phyloP scores from a whole-genome alignment of 805 yeast species.

The Nakazawaea laoshanensis region DNA sequence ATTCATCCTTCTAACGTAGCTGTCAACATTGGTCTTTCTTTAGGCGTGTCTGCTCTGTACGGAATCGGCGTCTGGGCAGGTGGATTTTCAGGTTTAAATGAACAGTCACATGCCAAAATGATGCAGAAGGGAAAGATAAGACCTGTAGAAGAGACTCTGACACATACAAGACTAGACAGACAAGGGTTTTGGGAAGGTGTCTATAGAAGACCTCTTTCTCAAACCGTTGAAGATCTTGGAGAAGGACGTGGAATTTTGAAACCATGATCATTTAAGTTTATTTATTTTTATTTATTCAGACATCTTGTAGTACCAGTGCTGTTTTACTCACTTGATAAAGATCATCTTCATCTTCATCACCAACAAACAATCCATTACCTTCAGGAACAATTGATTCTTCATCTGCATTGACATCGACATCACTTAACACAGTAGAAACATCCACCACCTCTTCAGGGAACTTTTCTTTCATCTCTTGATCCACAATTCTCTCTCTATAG shows the following conservation, averaged over 20 bases:
- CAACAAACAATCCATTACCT: constrained; percentile 12
- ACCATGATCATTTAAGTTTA: constrained; percentile 12
- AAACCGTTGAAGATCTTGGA: constrained; percentile 71
- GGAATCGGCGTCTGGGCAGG: constrained; percentile 50
- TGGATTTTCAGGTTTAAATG: constrained; percentile 36
- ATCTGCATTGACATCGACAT: constrained; percentile 1
- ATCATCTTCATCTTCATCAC: constrained; percentile 14
- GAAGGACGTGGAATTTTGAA: constrained; percentile 50
- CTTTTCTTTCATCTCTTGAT: constrained; percentile 24
- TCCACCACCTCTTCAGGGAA: constrained; percentile 6
- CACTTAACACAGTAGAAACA: constrained; percentile 1
- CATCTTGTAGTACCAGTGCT: background rate
- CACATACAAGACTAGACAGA: constrained; percentile 20
- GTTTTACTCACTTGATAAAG: constrained; percentile 12
- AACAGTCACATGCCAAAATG: constrained; percentile 35
- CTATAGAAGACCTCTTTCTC: constrained; percentile 74
- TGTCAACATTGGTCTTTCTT: constrained; percentile 36
- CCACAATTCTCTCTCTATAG: constrained; percentile 26
- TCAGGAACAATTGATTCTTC: constrained; percentile 1
- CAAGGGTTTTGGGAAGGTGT: constrained; percentile 76
- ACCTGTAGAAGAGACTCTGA: constrained; percentile 23
- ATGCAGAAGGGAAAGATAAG: constrained; percentile 28
- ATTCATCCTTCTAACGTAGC: constrained; percentile 23
- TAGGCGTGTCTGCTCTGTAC: constrained; percentile 33
- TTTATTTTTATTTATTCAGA: constrained; percentile 3